These are phyloP conservation scores for Leptographium radiaticola DNA, from an alignment of 2,329 filamentous ascomycete genomes.

Conservation along the genomic window DNA sequence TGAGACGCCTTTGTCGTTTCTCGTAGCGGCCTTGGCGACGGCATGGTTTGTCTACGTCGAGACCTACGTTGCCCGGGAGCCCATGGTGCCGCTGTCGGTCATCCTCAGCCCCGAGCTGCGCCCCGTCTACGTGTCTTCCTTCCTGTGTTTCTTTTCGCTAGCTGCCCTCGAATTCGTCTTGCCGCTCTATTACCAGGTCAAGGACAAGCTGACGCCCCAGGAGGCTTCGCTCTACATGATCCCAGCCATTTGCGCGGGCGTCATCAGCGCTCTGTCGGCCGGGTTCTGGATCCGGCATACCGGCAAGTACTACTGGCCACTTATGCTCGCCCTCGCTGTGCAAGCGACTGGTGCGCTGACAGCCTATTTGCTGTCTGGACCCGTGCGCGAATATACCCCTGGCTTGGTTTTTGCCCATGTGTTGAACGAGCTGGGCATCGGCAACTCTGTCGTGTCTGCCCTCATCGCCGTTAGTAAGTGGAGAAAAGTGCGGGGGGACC, in stretches of 20 bases:
- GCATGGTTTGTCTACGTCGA: background rate
- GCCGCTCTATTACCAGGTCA: slow-evolving; percentile 1
- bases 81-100: background rate
- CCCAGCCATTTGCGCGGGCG: background rate
- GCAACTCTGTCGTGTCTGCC: background rate
- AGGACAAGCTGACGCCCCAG: background rate
- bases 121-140: background rate
- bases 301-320: background rate
- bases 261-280: background rate
- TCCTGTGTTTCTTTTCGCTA: background rate
- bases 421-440: background rate
- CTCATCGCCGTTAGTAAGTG: background rate
- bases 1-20: background rate
- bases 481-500: background rate
- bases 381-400: background rate
- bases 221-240: background rate
- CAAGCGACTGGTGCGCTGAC: background rate
- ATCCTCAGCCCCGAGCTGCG: background rate
- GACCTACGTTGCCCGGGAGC: background rate
- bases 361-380: background rate
- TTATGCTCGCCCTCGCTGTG: background rate
- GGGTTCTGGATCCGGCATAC: background rate
- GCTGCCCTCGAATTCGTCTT: background rate
- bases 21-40: background rate
- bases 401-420: background rate